These are phyloP conservation scores for Tillandsia leiboldiana DNA, from an alignment of 176 grass and related monocot genomes.

Conservation along the genomic window DNA sequence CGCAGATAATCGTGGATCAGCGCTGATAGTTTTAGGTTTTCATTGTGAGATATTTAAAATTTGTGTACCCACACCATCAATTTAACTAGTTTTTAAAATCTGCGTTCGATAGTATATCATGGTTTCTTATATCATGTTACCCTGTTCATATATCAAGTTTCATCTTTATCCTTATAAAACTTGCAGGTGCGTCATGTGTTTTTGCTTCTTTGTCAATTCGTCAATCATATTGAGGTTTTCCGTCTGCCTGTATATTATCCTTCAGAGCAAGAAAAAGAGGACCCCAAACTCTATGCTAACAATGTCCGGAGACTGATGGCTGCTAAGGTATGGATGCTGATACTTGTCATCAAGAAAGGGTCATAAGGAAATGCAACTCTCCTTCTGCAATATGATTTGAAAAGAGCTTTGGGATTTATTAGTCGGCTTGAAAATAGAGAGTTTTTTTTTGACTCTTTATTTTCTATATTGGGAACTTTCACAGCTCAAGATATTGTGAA, in stretches of 20 bases:
- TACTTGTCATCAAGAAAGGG: neutral
- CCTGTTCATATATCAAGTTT: neutral
- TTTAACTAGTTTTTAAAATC: neutral
- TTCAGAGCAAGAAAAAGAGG: conserved; percentile 79
- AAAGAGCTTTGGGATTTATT: too few relatives aligned
- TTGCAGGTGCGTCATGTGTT: conserved; percentile 71
- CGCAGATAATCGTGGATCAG: too few relatives aligned
- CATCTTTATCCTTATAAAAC: conserved; percentile 17
- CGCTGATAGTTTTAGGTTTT: neutral
- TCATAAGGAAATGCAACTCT: neutral
- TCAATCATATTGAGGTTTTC: conserved; percentile 79
- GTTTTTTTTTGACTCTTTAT: too few relatives aligned
- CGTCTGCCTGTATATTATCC: conserved; percentile 74
- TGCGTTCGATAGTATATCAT: neutral
- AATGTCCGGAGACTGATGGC: conserved; percentile 88
- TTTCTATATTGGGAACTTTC: too few relatives aligned
- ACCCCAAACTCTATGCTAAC: conserved; percentile 67
- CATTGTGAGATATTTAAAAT: neutral
- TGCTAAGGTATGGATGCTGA: conserved; percentile 42
- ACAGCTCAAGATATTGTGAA: too few relatives aligned
- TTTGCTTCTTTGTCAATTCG: conserved; percentile 88
- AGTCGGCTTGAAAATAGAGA: too few relatives aligned
- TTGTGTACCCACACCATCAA: neutral
- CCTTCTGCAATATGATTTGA: neutral
- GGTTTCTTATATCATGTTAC: neutral